Conservation (phyloP, 371 early-diverging fungal species). For the Mortierella polycephala region DNA sequence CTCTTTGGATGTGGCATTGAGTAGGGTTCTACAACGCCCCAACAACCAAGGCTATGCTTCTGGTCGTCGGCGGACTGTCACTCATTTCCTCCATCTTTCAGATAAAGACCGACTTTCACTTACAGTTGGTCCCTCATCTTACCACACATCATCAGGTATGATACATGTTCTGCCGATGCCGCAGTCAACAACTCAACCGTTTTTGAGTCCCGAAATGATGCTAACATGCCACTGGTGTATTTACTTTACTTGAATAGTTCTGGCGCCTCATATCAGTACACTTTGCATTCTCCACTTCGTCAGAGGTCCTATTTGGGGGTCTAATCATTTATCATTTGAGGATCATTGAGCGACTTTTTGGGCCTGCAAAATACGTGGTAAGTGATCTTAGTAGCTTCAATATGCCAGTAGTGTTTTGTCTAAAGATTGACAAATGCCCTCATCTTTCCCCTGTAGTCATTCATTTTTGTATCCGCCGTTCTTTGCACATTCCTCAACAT, state of each 20-base stretch:
- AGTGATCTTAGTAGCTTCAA: not conserved
- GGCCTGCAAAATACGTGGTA: slow-evolving; percentile 75
- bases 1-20: not conserved
- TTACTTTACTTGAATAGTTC: slow-evolving; percentile 52
- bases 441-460: slow-evolving; percentile 57
- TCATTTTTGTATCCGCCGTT: slow-evolving; percentile 63
- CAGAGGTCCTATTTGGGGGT: slow-evolving; percentile 76
- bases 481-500: slow-evolving; percentile 67
- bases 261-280: slow-evolving; percentile 73
- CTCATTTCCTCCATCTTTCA: slow-evolving; percentile 68
- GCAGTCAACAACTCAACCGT: not conserved
- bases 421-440: not conserved
- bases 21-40: slow-evolving; percentile 78
- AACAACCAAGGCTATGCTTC: slow-evolving; percentile 70
- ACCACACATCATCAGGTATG: slow-evolving; percentile 74
- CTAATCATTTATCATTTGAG: slow-evolving; percentile 74
- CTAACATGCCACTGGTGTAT: no score
- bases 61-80: slow-evolving; percentile 66
- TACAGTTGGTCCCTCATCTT: slow-evolving; percentile 75
- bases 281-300: slow-evolving; percentile 69
- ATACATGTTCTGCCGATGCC: not conserved
- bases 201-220: no score
- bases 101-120: slow-evolving; percentile 64
- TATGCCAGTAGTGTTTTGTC: not conserved
- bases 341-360: slow-evolving; percentile 79